Evolutionary conservation across 2,329 filamentous ascomycete species (phyloP).

Genomic region (Zymoseptoria passerinii): DNA sequence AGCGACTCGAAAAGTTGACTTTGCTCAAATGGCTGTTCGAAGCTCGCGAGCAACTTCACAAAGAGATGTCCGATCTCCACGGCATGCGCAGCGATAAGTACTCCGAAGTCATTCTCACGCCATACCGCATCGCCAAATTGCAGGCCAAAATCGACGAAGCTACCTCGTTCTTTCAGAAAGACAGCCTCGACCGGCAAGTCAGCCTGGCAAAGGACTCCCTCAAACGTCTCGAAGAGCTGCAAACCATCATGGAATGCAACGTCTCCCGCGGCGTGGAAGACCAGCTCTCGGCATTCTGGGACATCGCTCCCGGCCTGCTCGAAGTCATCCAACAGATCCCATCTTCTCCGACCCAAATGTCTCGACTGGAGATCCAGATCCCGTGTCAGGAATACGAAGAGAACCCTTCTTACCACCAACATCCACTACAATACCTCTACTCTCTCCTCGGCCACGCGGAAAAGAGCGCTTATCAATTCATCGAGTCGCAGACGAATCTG

Average conservation of each 20-base stretch:
- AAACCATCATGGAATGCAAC: slow-evolving; percentile 71
- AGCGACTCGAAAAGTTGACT: slow-evolving; percentile 87
- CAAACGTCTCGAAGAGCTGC: slow-evolving; percentile 66
- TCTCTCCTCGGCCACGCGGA: slow-evolving; percentile 77
- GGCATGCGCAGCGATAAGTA: slow-evolving; percentile 77
- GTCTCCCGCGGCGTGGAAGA: slow-evolving; percentile 82
- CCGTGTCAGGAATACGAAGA: slow-evolving; percentile 73
- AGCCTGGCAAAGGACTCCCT: slow-evolving; percentile 64
- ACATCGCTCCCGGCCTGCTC: slow-evolving; percentile 79
- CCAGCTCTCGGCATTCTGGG: slow-evolving; percentile 93
- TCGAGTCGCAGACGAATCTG: slow-evolving; percentile 86
- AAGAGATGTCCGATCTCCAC: slow-evolving; percentile 75
- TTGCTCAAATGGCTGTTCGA: slow-evolving; percentile 97
- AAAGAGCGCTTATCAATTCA: slow-evolving; percentile 93
- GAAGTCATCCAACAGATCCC: slow-evolving; percentile 75
- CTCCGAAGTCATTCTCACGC: slow-evolving; percentile 70
- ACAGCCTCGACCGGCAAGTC: slow-evolving; percentile 60
- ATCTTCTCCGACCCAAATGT: slow-evolving; percentile 35
- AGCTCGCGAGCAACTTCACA: slow-evolving; percentile 77
- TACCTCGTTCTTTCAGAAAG: slow-evolving; percentile 71
- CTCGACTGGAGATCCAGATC: slow-evolving; percentile 64
- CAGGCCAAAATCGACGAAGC: slow-evolving; percentile 72
- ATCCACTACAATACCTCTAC: slow-evolving; percentile 86
- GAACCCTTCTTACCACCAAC: slow-evolving; percentile 70
- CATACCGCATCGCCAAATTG: slow-evolving; percentile 66